Evolutionary conservation across 2,329 filamentous ascomycete genomes (phyloP), one percentile per base, ranked within the genome.

Genomic region (Didymella arachidicola): DNA sequence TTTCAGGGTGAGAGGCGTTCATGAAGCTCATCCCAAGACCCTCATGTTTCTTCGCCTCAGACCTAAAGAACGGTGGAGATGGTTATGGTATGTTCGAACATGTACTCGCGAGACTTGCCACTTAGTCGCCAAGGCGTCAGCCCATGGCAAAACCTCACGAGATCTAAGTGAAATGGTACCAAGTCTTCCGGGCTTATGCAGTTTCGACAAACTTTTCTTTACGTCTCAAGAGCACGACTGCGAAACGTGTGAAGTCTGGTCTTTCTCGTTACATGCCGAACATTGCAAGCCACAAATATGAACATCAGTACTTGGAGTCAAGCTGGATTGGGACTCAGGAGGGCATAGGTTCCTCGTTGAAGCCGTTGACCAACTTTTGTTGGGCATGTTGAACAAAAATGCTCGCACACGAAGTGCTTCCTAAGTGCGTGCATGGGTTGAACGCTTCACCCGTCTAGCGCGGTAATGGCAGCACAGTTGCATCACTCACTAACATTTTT

Each of bases 211-310:
- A 18, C 26, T 59, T 45, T 32, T 19, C 50, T 42, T 50, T 50
- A 50, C 56, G 56, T 54, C 51, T 54, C 56, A 57, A n/a, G 50
- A 50, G 30, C 29, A 53, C 25, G 53, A 22, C 10, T 59, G 41
- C 45, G 50, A 59, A 59, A 59, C 56, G 26, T 25, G 12, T 30
- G 22, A 29, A 46, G 50, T 51, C 39, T 54, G 45, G 27, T 42
- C 18, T 11, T 39, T 14, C n/a, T 49, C 26, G 12, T 41, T 34
- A 27, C 32, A n/a, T 22, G 41, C 44, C 56, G 44, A 25, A 25
- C 16, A 38, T 10, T 53, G 45, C 26, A 27, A 46, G n/a, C 25
- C 39, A 42, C 26, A n/a, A 41, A 16, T 27, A 19, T 18, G 39
- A 41, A 43, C 7, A 27, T 6, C 30, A 38, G 30, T 19, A 43